Conservation (phyloP, 805 yeast genomes). For the Yamadazyma takamatsuzukensis region DNA sequence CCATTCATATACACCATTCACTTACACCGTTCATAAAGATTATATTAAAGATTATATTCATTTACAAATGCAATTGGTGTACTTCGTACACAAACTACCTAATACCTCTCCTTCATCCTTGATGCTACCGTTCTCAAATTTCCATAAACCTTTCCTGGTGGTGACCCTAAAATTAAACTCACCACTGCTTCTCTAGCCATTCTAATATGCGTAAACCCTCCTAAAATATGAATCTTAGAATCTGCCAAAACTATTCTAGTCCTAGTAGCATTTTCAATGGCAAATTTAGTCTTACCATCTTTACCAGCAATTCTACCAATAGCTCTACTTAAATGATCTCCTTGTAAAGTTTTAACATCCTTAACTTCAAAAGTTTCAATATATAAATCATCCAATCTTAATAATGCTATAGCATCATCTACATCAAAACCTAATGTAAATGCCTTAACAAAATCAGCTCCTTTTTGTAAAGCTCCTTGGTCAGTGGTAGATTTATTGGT, state of each 20-base stretch:
- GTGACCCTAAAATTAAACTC: constrained; percentile 90
- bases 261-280: constrained; percentile 97
- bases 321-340: constrained; percentile 97
- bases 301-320: constrained; percentile 99
- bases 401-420: constrained; percentile 92
- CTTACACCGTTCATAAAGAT: too few species aligned
- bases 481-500: constrained; percentile 83
- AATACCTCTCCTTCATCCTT: constrained; percentile 94
- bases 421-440: constrained; percentile 95
- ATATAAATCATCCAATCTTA: constrained; percentile 92
- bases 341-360: constrained; percentile 92
- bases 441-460: constrained; percentile 95
- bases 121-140: constrained; percentile 95
- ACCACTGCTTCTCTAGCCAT: constrained; percentile 99
- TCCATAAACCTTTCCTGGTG: constrained; percentile 98
- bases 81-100: constrained; percentile 7
- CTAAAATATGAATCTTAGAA: constrained; percentile 91
- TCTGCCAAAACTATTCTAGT: constrained; percentile 98
- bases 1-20: too few species aligned
- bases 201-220: constrained; percentile 94
- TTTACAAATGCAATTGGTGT: background rate
- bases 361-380: constrained; percentile 96
- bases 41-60: background rate
- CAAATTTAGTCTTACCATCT: constrained; percentile 98
- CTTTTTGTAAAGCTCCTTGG: constrained; percentile 93